Base-by-base conservation (phyloP, 2,329 filamentous ascomycete species). In the Ophiocordyceps camponoti-saundersi region DNA sequence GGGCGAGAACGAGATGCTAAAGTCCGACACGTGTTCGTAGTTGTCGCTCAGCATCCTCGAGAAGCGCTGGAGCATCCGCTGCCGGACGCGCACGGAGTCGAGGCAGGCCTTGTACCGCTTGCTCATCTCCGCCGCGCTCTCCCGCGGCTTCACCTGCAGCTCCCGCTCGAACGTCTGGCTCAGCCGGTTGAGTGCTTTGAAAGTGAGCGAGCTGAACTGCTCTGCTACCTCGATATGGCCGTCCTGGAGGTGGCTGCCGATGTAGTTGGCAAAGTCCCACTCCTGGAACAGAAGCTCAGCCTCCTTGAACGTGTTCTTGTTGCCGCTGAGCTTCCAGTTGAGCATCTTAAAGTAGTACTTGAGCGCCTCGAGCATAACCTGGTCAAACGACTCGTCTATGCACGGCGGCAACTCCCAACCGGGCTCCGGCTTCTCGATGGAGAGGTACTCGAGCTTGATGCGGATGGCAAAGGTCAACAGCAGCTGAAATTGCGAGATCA, bases 301-400 rank as follows among this genome's bases (percentile, higher is more conserved):
- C 63, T 98, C 92, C 60, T 96, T 96, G 74, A 98, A 98, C 0
- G 89, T 95, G 65, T 96, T 98, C 63, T 95, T 96, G 69, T 96
- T 96, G 48, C 88, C 86, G 55, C 85, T 89, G 46, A 98, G 70
- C 63, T 96, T 96, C 87, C 89, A 96, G 60, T 96, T 95, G 42
- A 98, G 71, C 76, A 98, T 89, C 62, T 90, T 92, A 73, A 98
- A 98, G 65, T 98, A 98, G 63, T 95, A 96, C 61, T 90, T 93
- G 55, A 98, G 70, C 0, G 90, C 89, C 57, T 95, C 90, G 42
- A 98, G 66, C 11, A 96, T 86, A 18, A 93, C 86, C 32, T 82
- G 76, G 59, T 96, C 92, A 57, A 96, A 98, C 41, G 87, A 87
- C 59, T 98, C 92, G 59, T 96, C 92, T 52, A 98, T 93, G 64